A percentile compares a stretch with the other conserved stretches of the same genome.
Evolutionary conservation across 345 rosid genomes (phyloP).

Genomic region (Sisymbrium altissimum): DNA sequence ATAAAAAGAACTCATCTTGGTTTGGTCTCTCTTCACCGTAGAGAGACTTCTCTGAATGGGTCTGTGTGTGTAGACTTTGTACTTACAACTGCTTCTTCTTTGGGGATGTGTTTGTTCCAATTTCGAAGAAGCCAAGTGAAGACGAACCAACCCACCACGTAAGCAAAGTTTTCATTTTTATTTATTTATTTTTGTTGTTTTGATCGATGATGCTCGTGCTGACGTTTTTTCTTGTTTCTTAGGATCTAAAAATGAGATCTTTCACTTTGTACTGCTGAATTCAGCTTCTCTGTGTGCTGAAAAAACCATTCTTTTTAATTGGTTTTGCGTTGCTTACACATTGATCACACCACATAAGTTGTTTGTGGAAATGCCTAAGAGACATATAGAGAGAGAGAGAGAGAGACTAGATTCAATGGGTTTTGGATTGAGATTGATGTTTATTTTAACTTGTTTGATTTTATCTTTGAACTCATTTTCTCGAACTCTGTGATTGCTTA

Average conservation of each 20-base stretch:
- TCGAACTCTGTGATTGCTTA: conserved; percentile 55
- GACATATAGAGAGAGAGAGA: background rate
- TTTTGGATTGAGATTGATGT: conserved; percentile 76
- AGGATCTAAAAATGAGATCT: conserved; percentile 51
- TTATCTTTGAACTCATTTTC: conserved; percentile 29
- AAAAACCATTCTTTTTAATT: background rate
- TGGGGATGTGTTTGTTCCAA: conserved; percentile 45
- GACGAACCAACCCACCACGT: conserved; percentile 50
- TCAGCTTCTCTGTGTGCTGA: conserved; percentile 33
- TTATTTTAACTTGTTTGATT: conserved; percentile 41
- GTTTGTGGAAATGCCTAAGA: conserved; percentile 27
- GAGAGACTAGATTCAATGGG: conserved; percentile 68
- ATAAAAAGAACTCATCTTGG: too few relatives aligned
- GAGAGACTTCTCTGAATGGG: conserved; percentile 8
- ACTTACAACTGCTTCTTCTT: conserved; percentile 23
- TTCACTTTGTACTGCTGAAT: conserved; percentile 31
- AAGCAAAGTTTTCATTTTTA: conserved; percentile 19
- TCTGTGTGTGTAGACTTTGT: background rate
- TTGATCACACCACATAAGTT: conserved; percentile 28
- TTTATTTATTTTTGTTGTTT: background rate
- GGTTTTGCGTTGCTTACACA: conserved; percentile 4
- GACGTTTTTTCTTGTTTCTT: conserved; percentile 39
- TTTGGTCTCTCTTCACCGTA: conserved; percentile 3
- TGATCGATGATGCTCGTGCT: background rate
- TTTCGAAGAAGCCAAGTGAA: conserved; percentile 46